Percentiles rank a stretch among this genome's conserved stretches.
phyloP scores from a whole-genome alignment of 1,284 basidiomycete genomes.

The Filobasidium uniguttulatum region DNA sequence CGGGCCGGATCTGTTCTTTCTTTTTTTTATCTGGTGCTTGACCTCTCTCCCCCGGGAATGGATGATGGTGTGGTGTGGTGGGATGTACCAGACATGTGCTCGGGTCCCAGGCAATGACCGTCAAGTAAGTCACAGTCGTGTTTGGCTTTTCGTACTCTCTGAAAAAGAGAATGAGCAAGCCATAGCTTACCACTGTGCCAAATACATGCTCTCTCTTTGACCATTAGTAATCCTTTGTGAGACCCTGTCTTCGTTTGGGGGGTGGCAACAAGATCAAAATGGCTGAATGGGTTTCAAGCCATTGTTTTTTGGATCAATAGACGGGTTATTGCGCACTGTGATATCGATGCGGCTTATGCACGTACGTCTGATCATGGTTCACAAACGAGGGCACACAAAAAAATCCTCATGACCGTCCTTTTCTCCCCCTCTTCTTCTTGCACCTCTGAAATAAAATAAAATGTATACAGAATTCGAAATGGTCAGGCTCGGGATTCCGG shows the following conservation, averaged over 20 bases:
- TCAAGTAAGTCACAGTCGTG: no score
- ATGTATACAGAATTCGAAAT: constrained; percentile 63
- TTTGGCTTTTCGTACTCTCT: no score
- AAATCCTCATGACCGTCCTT: no score
- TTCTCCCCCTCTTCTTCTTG: neutral
- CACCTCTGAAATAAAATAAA: constrained; percentile 2
- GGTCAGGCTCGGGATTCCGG: constrained; percentile 58
- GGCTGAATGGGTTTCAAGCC: no score
- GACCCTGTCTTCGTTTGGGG: neutral
- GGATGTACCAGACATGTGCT: no score
- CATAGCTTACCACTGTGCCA: neutral
- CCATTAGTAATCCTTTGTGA: neutral
- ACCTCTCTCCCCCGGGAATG: no score
- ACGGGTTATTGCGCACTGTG: constrained; percentile 66
- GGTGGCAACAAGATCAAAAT: neutral
- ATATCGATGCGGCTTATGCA: constrained; percentile 86
- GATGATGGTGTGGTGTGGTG: no score
- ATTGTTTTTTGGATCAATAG: constrained; percentile 22
- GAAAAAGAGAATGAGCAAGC: neutral
- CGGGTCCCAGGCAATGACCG: neutral
- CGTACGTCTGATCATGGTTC: constrained; percentile 20
- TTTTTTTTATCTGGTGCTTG: no score
- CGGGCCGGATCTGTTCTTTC: no score
- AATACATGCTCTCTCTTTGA: no score
- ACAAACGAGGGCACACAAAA: no score